Percentiles rank a stretch among this genome's conserved stretches.
Evolutionary conservation across 495 filamentous ascomycete species (phyloP).

Genomic region (Staphylotrichum longicolle): DNA sequence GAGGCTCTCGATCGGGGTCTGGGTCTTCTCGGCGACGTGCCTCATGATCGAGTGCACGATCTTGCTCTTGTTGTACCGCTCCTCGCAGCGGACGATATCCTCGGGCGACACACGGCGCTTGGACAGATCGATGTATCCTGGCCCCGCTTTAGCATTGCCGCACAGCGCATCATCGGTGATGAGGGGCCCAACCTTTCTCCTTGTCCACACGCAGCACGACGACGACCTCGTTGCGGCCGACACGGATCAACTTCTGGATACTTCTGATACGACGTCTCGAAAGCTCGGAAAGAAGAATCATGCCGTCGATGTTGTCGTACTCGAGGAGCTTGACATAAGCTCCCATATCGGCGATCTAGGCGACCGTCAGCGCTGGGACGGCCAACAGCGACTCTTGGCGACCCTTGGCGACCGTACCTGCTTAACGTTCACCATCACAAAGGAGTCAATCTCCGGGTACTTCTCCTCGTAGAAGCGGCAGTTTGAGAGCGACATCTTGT

Average conservation of each 20-base stretch:
- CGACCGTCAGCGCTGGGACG: conserved; percentile 9
- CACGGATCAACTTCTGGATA: conserved; percentile 98
- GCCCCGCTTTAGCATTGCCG: conserved; percentile 43
- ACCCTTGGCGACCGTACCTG: conserved; percentile 57
- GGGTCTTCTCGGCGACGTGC: conserved; percentile 95
- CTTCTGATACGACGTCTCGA: conserved; percentile 94
- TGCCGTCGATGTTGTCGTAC: conserved; percentile 99
- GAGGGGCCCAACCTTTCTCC: conserved; percentile 68
- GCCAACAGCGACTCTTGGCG: conserved; percentile 9
- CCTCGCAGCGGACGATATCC: conserved; percentile 96
- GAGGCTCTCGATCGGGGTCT: conserved; percentile 85
- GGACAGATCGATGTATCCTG: conserved; percentile 88
- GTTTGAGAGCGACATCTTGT: conserved; percentile 92
- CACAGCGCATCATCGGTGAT: conserved; percentile 1
- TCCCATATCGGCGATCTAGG: conserved; percentile 97
- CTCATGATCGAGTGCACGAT: conserved; percentile 98
- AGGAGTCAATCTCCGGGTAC: conserved; percentile 97
- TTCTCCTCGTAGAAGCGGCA: conserved; percentile 92
- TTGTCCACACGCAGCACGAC: conserved; percentile 98
- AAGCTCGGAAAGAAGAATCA: conserved; percentile 96
- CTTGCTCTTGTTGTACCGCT: conserved; percentile 99
- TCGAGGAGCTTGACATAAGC: conserved; percentile 98
- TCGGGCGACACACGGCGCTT: conserved; percentile 97
- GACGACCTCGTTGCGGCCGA: conserved; percentile 96
- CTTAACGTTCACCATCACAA: conserved; percentile 98